Evolutionary conservation across 306 rosid species (phyloP), one percentile per base, ranked within the genome.

Genomic region (Luffa acutangula): DNA sequence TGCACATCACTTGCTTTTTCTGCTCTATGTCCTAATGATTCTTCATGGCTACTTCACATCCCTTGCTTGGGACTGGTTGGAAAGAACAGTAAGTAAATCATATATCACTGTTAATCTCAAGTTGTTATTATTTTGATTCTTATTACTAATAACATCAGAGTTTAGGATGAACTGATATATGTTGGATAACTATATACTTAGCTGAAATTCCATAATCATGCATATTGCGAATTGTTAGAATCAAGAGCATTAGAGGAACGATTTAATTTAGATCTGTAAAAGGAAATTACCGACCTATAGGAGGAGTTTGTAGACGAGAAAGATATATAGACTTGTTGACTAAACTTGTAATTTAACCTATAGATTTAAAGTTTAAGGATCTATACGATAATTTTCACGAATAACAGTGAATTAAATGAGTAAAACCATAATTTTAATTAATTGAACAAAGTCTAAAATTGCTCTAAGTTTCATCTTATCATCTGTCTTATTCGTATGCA

Each of bases 1-100:
- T 81, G 86, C 92, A 12, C 92, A 90, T 78, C 94, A 87, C 84
- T 81, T 90, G 83, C 83, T 90, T 75, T 84, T 84, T 72, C 15
- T 81, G 81, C 90, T 80, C 48, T 90, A 87, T 43, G 21, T 81
- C 25, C 86, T 88, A 39, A 80, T 90, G 10, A 31, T 88, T 77
- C 20, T 87, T 5, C 94, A 90, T 83, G 94, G 94, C 64, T 74
- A 82, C 82, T 84, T 56, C 79, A 83, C 87, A 5, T 85, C 79
- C 54, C 87, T 90, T 82, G 76, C 85, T 84, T 76, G 79, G 81
- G 87, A 85, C 0, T 90, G 92, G 90, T 67, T 15, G 0, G 78
- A 80, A 42, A 87, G 87, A 54, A 87, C 94, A 84, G 94, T 90
- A 31, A 13, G 77, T 31, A 25, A 4, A 18, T 62, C 5, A 37